These are phyloP conservation scores for Cephaloascus albidus DNA, from an alignment of 805 yeast species.

Conservation along the genomic window DNA sequence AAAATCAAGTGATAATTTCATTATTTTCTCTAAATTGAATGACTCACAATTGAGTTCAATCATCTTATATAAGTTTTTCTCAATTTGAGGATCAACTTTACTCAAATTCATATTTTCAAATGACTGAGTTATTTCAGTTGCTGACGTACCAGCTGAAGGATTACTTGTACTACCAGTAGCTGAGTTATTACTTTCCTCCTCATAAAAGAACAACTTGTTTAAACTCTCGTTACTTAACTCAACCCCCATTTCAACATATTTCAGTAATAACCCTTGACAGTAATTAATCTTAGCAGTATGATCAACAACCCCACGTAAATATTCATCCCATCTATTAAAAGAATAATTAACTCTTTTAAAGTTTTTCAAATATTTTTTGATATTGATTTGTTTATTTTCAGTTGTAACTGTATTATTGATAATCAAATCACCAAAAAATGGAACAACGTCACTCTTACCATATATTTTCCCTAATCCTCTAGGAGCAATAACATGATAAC, in stretches of 20 bases:
- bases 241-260: constrained; percentile 31
- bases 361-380: constrained; percentile 53
- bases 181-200: background rate
- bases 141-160: background rate
- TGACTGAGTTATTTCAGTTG: too few relatives aligned
- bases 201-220: constrained; percentile 18
- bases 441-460: constrained; percentile 70
- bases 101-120: background rate
- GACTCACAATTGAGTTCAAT: constrained; percentile 34
- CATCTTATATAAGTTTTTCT: constrained; percentile 31
- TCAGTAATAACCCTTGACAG: constrained; percentile 27
- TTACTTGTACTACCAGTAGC: background rate
- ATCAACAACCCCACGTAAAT: constrained; percentile 40
- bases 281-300: constrained; percentile 27
- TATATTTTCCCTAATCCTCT: constrained; percentile 76
- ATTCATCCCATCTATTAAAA: constrained; percentile 76
- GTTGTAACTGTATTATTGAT: constrained; percentile 19
- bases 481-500: constrained; percentile 73
- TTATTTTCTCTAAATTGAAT: constrained; percentile 40
- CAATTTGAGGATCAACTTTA: constrained; percentile 13
- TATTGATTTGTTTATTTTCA: constrained; percentile 14
- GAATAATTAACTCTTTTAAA: constrained; percentile 64
- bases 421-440: constrained; percentile 82
- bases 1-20: constrained; percentile 51
- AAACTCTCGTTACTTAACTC: constrained; percentile 32